These are phyloP conservation scores for Beta lomatogona DNA, from an alignment of 179 eudicot genomes.

Conservation along the genomic window DNA sequence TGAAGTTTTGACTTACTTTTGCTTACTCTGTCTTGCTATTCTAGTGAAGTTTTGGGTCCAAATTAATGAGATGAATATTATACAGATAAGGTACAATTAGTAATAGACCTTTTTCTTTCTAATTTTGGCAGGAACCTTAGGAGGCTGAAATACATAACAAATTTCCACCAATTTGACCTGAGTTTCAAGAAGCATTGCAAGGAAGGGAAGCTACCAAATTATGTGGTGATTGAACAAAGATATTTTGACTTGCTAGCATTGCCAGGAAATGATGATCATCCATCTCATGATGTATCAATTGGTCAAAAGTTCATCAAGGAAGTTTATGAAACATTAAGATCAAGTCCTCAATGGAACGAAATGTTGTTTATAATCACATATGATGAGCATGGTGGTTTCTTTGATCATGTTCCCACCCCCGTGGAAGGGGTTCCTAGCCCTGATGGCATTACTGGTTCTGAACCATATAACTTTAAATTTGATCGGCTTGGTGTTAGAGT, in stretches of 20 bases:
- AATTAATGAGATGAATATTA: too few relatives aligned
- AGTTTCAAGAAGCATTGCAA: conserved; percentile 70
- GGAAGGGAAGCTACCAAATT: conserved; percentile 84
- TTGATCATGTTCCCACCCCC: conserved; percentile 82
- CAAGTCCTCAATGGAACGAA: conserved; percentile 92
- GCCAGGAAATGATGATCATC: conserved; percentile 91
- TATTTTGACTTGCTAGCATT: conserved; percentile 46
- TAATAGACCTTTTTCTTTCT: background rate
- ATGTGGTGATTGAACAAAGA: conserved; percentile 74
- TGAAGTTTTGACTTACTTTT: too few relatives aligned
- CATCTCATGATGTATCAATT: conserved; percentile 70
- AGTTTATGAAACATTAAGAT: conserved; percentile 76
- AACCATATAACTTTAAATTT: conserved; percentile 51
- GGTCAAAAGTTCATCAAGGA: conserved; percentile 76
- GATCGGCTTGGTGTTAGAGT: conserved; percentile 80
- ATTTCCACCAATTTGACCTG: conserved; percentile 69
- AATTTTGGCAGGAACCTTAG: conserved; percentile 57
- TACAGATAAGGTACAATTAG: too few relatives aligned
- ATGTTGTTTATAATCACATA: conserved; percentile 65
- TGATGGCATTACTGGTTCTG: conserved; percentile 64
- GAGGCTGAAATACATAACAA: conserved; percentile 56
- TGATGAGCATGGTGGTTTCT: conserved; percentile 94
- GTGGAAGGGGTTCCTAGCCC: conserved; percentile 65
- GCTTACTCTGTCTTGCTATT: too few relatives aligned
- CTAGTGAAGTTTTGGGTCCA: too few relatives aligned